These are phyloP conservation scores for Acacia concinna DNA, from an alignment of 331 rosid species.

Conservation along the genomic window DNA sequence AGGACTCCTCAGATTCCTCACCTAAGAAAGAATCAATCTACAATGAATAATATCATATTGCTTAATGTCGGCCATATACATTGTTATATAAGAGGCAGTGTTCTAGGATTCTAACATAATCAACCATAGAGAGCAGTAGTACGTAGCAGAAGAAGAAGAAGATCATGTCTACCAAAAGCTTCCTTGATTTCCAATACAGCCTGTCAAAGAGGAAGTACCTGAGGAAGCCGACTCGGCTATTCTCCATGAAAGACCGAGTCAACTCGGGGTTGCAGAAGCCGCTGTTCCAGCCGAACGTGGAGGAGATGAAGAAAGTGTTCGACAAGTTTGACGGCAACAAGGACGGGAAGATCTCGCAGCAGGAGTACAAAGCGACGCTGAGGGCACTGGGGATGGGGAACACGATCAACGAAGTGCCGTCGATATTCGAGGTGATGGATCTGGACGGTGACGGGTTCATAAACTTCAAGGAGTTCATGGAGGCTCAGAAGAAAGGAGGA, in stretches of 20 bases:
- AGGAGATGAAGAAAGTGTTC: slow-evolving; percentile 80
- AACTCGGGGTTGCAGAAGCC: slow-evolving; percentile 45
- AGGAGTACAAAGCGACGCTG: slow-evolving; percentile 65
- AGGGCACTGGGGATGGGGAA: slow-evolving; percentile 64
- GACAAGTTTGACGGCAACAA: slow-evolving; percentile 72
- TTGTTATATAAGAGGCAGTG: slow-evolving; percentile 19
- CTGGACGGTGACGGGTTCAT: slow-evolving; percentile 83
- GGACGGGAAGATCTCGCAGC: slow-evolving; percentile 78
- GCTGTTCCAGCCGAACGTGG: slow-evolving; percentile 55
- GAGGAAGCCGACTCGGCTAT: slow-evolving; percentile 55
- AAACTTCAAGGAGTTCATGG: slow-evolving; percentile 70
- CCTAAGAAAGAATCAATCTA: not conserved
- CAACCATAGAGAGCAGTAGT: not conserved
- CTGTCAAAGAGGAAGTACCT: slow-evolving; percentile 61
- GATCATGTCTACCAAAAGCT: slow-evolving; percentile 47
- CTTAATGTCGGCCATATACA: not conserved
- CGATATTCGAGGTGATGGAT: slow-evolving; percentile 67
- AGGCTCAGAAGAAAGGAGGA: slow-evolving; percentile 66
- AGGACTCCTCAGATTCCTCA: slow-evolving; percentile 7
- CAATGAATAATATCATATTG: not conserved
- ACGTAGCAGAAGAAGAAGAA: not conserved
- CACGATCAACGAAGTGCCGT: slow-evolving; percentile 53
- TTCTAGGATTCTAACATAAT: slow-evolving; percentile 8
- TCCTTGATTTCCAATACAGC: slow-evolving; percentile 79
- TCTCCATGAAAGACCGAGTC: not conserved